Evolutionary conservation across 495 filamentous ascomycete species (phyloP).

Genomic region (Xylaria intraflava): DNA sequence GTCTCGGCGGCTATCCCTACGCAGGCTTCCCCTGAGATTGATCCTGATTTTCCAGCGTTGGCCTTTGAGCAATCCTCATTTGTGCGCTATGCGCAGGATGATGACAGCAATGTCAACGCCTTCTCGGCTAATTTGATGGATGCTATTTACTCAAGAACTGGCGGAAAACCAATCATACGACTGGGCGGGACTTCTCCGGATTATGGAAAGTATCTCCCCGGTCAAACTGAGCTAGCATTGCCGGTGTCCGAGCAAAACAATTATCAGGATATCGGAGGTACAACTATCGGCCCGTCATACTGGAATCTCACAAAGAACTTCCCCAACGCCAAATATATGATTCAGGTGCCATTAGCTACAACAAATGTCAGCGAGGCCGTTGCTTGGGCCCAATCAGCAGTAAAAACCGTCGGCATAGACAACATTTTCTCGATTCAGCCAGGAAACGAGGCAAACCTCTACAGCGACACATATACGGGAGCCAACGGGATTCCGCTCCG

Average conservation of each 20-base stretch:
- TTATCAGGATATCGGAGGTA: constrained; percentile 23
- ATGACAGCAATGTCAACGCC: constrained; percentile 16
- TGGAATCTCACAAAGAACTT: constrained; percentile 22
- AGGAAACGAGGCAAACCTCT: constrained; percentile 25
- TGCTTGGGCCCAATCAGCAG: constrained; percentile 22
- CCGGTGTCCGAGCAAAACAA: constrained; percentile 24
- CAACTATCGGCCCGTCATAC: constrained; percentile 24
- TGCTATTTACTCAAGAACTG: constrained; percentile 22
- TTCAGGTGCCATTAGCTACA: constrained; percentile 26
- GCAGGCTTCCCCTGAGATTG: constrained; percentile 14
- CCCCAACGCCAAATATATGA: constrained; percentile 20
- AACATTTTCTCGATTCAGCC: constrained; percentile 27
- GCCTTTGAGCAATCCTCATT: constrained; percentile 27
- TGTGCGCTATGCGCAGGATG: constrained; percentile 21
- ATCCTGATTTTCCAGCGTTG: constrained; percentile 19
- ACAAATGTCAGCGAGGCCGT: constrained; percentile 25
- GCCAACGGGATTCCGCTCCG: constrained; percentile 19
- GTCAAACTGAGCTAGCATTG: constrained; percentile 20
- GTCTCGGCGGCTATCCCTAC: constrained; percentile 4
- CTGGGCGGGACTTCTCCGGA: constrained; percentile 24
- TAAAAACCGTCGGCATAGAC: constrained; percentile 14
- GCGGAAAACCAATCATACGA: constrained; percentile 23
- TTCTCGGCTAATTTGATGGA: constrained; percentile 26
- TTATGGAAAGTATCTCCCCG: constrained; percentile 24
- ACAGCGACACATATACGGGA: constrained; percentile 16